These are phyloP conservation scores for Lepiota brunneoincarnata DNA, from an alignment of 768 basidiomycete genomes.

Conservation along the genomic window DNA sequence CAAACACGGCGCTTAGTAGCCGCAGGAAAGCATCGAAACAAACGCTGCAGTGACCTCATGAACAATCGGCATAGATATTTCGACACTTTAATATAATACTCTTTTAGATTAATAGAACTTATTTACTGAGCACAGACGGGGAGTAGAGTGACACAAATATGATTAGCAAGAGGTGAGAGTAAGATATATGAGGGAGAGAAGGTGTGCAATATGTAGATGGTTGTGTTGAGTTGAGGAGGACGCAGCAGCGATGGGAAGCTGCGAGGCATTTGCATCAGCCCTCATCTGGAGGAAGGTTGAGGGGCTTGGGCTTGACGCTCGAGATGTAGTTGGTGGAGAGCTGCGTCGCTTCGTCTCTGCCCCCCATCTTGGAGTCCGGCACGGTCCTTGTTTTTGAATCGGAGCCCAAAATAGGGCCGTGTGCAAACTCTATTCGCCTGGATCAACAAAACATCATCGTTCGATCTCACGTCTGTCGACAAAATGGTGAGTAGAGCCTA, in stretches of 20 bases:
- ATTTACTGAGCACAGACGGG: no score
- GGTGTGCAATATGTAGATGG: no score
- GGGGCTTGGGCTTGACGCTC: no score
- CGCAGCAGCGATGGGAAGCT: no score
- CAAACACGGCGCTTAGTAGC: slow-evolving; percentile 2
- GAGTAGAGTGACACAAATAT: no score
- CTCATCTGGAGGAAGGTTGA: no score
- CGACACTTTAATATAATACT: no score
- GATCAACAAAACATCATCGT: slow-evolving; percentile 28
- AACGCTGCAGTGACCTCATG: background rate
- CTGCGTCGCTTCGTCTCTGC: background rate
- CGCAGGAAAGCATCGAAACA: background rate
- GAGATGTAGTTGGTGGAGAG: no score
- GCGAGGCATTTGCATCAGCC: no score
- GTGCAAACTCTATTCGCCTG: slow-evolving; percentile 29
- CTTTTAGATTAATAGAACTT: background rate
- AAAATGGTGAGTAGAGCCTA: slow-evolving; percentile 31
- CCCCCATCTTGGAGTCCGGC: background rate
- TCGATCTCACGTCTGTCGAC: slow-evolving; percentile 19
- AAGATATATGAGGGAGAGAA: no score
- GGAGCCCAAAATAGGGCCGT: slow-evolving; percentile 22
- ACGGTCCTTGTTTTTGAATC: slow-evolving; percentile 18
- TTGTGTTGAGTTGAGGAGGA: no score
- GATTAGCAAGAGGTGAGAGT: no score
- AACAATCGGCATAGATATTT: background rate